A percentile compares a stretch with the other conserved stretches of the same genome.
Evolutionary conservation across 2,329 filamentous ascomycete species (phyloP).

Genomic region (Cercospora beticola): DNA sequence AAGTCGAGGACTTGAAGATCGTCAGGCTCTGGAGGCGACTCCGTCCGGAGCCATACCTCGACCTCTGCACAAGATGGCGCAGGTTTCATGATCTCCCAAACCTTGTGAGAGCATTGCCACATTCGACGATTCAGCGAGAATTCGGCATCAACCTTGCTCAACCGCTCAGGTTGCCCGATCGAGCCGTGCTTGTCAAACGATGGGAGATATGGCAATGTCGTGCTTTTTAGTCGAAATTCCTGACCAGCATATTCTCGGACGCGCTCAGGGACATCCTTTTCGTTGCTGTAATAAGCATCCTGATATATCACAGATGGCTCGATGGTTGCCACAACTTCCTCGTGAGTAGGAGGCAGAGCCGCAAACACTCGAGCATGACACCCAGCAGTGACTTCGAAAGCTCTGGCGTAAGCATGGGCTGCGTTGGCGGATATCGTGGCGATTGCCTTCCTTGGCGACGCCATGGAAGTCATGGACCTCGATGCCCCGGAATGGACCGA

Average conservation of each 20-base stretch:
- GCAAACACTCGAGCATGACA: conserved; percentile 39
- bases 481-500: background rate
- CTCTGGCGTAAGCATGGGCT: conserved; percentile 24
- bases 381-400: conserved; percentile 25
- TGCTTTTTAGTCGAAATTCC: conserved; percentile 76
- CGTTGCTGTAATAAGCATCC: conserved; percentile 80
- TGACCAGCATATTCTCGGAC: conserved; percentile 81
- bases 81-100: conserved; percentile 72
- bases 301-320: conserved; percentile 73
- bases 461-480: background rate
- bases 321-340: conserved; percentile 58
- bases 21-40: conserved; percentile 21
- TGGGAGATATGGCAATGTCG: conserved; percentile 75
- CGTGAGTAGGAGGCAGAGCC: conserved; percentile 43
- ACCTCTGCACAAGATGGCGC: conserved; percentile 74
- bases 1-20: conserved; percentile 28
- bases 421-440: background rate
- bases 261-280: conserved; percentile 76
- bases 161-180: conserved; percentile 60
- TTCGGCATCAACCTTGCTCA: conserved; percentile 55
- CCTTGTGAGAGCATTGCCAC: conserved; percentile 59
- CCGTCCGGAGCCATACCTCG: conserved; percentile 61
- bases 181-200: conserved; percentile 54
- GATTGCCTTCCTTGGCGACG: background rate
- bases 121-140: conserved; percentile 54